Base-by-base conservation (phyloP, 352 stramenopile species). In the Albugo laibachii region DNA sequence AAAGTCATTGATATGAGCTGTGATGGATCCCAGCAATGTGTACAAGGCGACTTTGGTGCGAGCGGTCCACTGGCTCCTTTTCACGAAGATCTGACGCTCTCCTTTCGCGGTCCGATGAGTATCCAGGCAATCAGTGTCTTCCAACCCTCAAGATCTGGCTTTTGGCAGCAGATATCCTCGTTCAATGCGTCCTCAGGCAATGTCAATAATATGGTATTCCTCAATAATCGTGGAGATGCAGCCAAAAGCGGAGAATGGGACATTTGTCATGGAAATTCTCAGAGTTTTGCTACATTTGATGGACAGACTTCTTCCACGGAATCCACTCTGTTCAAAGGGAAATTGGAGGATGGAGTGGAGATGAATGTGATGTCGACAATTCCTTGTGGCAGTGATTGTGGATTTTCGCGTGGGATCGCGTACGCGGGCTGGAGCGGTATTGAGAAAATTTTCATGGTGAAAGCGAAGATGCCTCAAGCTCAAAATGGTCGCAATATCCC, bases 391-490 rank as follows among this genome's bases (percentile, higher is more conserved):
- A 45, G 53, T 8, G 2, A 3, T 10, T 40, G 20, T 8, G 62
- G 60, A 5, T 51, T 61, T 13, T 35, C 48, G 6, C 50, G 57
- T 13, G 62, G 62, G 3, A 51, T 66, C 18, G 57, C 62, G 1
- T 44, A 63, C 5, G 45, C 59, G 54, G 62, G 62, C 2, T 70
- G 62, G 59, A 54, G 50, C 20, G 55, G 62, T 11, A 55, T 50
- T 49, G 57, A 63, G 48, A 76, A 76, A 56, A 69, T 76, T 36
- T 73, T 76, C 45, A 65, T 72, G 49, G 45, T 68, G 35, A 67
- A 68, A 50, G 60, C 54, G 6, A 45, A 49, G 40, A 73, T 76
- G 62, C 58, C 62, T 12, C 50, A 44, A 34, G 48, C 12, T 0
- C 13, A 48, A 4, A 14, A 36, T 45, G 41, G 50, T 0, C 49